A percentile compares a stretch with the other conserved stretches of the same genome.
Evolutionary conservation across 306 rosid species (phyloP).

Genomic region (Delonix regia): DNA sequence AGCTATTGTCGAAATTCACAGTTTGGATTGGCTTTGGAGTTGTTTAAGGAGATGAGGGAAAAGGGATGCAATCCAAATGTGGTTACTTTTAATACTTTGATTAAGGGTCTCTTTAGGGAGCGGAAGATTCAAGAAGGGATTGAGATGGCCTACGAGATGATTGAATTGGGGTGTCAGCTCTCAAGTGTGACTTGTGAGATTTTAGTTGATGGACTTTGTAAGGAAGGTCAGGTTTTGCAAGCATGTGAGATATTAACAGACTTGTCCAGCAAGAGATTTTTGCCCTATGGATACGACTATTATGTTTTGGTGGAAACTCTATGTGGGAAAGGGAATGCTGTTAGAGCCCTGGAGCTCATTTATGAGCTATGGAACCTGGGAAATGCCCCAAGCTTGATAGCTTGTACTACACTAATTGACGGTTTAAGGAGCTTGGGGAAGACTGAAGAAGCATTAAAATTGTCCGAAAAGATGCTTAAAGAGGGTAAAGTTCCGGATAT

Average conservation of each 20-base stretch:
- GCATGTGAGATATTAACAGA: slow-evolving; percentile 62
- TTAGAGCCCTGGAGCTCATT: slow-evolving; percentile 54
- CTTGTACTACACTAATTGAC: slow-evolving; percentile 69
- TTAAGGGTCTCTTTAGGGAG: slow-evolving; percentile 79
- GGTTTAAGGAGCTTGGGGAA: slow-evolving; percentile 63
- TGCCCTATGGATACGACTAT: slow-evolving; percentile 75
- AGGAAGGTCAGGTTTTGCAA: slow-evolving; percentile 48
- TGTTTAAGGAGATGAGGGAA: slow-evolving; percentile 76
- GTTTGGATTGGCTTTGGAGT: slow-evolving; percentile 63
- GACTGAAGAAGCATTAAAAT: slow-evolving; percentile 47
- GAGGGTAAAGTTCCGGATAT: slow-evolving; percentile 64
- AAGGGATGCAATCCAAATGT: slow-evolving; percentile 83
- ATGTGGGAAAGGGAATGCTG: slow-evolving; percentile 52
- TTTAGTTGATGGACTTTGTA: slow-evolving; percentile 72
- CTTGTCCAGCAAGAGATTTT: slow-evolving; percentile 55
- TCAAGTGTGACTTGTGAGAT: slow-evolving; percentile 81
- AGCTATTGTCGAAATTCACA: slow-evolving; percentile 66
- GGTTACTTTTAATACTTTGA: slow-evolving; percentile 87
- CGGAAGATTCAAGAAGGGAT: slow-evolving; percentile 66
- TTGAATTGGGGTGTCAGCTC: slow-evolving; percentile 58
- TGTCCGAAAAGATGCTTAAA: slow-evolving; percentile 68
- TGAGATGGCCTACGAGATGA: slow-evolving; percentile 85
- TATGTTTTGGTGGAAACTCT: slow-evolving; percentile 59
- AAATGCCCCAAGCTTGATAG: slow-evolving; percentile 65
- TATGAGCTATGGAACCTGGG: slow-evolving; percentile 72